Evolutionary conservation across 352 stramenopile species (phyloP).

Genomic region (Thalassiosira sp.): DNA sequence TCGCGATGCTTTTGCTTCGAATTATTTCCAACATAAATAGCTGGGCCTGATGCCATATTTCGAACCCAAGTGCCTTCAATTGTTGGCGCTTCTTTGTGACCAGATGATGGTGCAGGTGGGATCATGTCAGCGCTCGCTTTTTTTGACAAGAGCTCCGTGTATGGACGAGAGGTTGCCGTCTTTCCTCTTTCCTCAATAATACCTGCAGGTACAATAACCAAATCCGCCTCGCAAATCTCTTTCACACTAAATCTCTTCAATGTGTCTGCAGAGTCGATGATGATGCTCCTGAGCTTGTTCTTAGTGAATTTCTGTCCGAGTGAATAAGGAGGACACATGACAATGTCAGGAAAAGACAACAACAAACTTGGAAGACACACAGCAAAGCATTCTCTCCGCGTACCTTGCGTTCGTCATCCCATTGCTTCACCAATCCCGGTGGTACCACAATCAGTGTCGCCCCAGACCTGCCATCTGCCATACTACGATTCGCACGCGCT

Average conservation of each 20-base stretch:
- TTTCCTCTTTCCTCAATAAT: constrained; percentile 60
- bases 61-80: constrained; percentile 68
- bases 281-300: constrained; percentile 53
- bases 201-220: constrained; percentile 64
- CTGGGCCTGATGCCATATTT: constrained; percentile 62
- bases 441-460: constrained; percentile 57
- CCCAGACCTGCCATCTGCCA: constrained; percentile 23
- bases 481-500: constrained; percentile 26
- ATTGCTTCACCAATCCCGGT: constrained; percentile 52
- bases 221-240: constrained; percentile 61
- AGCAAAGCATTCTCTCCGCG: neutral
- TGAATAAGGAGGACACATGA: constrained; percentile 5
- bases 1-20: constrained; percentile 50
- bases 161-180: constrained; percentile 39
- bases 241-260: constrained; percentile 60
- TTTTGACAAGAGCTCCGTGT: constrained; percentile 57
- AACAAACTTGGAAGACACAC: neutral
- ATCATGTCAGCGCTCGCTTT: constrained; percentile 49
- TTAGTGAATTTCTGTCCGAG: constrained; percentile 50
- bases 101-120: constrained; percentile 46
- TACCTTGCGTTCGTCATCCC: constrained; percentile 47
- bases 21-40: constrained; percentile 67
- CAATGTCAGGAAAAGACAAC: constrained; percentile 8
- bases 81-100: constrained; percentile 57
- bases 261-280: constrained; percentile 43